Base-by-base conservation (phyloP, 176 grass and related monocot genomes). In the Pontederia paniculata region DNA sequence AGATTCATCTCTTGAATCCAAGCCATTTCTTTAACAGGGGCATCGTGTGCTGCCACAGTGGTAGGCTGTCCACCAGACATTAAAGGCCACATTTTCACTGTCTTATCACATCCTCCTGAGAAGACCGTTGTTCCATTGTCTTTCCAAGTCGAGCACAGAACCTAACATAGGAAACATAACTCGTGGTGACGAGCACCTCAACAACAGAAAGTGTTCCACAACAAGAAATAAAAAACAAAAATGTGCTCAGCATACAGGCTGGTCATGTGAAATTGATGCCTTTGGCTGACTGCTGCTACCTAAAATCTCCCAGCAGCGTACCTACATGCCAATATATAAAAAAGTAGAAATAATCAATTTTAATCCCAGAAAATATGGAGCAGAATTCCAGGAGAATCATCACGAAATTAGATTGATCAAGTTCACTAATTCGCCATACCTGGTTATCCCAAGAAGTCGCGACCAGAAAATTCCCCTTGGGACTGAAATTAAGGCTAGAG, bases 1-100 rank as follows among this genome's bases (percentile, higher is more conserved):
- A 94, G 84, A 66, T 84, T 94, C 83, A 94, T 94, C 18, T 94
- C 84, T 69, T 79, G 50, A 58, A 94, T 75, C 88, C 88, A 94
- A 5, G 84, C 47, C 0, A 94, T 44, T 45, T 94, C 83, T 70
- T 78, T 84, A 63, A 94, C 80, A 54, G 84, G 77, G n/a, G 80
- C 77, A 70, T 94, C 88, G 76, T 94, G 88, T 74, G 82, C 73
- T 12, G 88, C 80, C 16, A 88, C 80, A 12, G 77, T 78, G 41
- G 79, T 76, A 54, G 88, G 70, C 67, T 84, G 83, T 42, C 83
- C 88, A 52, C 88, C 88, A 23, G 83, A 81, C 44, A 94, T 50
- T 8, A 94, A 65, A 55, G 83, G 83, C 83, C 88, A 94, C 80
- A 94, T 94, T 63, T 88, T 94, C n/a, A 94, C 84, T 50, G 77